A percentile compares a stretch with the other conserved stretches of the same genome.
These are phyloP conservation scores for Babesia gibsoni DNA, from an alignment of 169 alveolate species.

Conservation along the genomic window DNA sequence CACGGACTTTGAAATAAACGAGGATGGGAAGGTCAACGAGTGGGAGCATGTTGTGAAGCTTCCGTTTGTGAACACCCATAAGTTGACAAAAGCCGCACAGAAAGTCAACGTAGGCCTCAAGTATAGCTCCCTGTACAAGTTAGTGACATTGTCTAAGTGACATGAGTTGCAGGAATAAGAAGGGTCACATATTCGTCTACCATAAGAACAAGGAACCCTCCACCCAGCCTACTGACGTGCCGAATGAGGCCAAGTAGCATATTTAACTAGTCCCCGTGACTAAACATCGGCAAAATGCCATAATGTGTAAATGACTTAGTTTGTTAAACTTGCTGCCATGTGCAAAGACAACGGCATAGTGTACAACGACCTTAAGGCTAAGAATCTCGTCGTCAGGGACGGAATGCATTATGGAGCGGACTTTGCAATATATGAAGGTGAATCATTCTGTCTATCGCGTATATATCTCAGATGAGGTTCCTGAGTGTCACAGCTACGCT, in stretches of 20 bases:
- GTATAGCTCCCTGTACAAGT: conserved; percentile 48
- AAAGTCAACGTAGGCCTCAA: conserved; percentile 55
- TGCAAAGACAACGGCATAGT: conserved; percentile 31
- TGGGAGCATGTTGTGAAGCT: conserved; percentile 67
- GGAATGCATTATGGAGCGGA: conserved; percentile 57
- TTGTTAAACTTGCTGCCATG: conserved; percentile 6
- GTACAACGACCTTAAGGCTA: conserved; percentile 19
- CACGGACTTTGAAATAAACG: conserved; percentile 54
- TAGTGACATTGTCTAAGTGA: background rate
- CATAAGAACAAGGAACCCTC: conserved; percentile 30
- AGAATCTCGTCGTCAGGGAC: conserved; percentile 43
- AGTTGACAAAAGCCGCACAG: conserved; percentile 47
- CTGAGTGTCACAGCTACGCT: conserved; percentile 36
- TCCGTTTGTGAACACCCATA: conserved; percentile 57
- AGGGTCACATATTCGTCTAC: conserved; percentile 51
- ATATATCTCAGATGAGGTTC: conserved; percentile 1
- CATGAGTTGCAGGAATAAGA: conserved; percentile 34
- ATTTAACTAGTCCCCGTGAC: background rate
- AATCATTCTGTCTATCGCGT: background rate
- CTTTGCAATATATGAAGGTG: conserved; percentile 42
- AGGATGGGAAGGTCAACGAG: conserved; percentile 60
- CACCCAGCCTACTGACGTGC: background rate
- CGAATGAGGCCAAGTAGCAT: background rate
- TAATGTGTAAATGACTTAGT: background rate
- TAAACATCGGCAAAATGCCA: background rate